phyloP scores from a whole-genome alignment of 106 monocot genomes.

The Dendrobium catenatum region DNA sequence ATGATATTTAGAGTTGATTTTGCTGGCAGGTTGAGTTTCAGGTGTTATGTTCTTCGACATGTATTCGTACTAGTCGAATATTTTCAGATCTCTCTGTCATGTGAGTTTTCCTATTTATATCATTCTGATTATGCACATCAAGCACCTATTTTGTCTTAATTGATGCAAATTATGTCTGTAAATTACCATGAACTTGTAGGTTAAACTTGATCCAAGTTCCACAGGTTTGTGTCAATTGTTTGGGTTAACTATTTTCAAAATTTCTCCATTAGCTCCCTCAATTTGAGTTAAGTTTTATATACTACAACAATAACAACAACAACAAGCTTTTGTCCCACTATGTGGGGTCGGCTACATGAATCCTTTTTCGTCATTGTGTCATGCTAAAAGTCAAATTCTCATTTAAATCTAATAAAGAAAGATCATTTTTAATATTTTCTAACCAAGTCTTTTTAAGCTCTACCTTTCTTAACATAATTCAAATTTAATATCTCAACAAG shows the following conservation, averaged over 20 bases:
- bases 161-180: neutral
- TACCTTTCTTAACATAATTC: too few species aligned
- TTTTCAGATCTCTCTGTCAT: constrained; percentile 79
- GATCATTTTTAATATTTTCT: too few species aligned
- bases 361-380: too few species aligned
- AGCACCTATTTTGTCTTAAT: neutral
- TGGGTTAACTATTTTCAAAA: neutral
- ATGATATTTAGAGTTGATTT: neutral
- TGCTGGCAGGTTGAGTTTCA: constrained; percentile 81
- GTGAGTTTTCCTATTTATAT: constrained; percentile 30
- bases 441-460: too few species aligned
- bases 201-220: neutral
- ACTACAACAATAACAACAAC: neutral
- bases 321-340: too few species aligned
- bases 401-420: too few species aligned
- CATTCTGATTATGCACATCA: neutral
- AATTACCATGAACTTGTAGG: neutral
- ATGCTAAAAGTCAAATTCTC: too few species aligned
- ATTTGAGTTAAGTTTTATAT: neutral
- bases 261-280: neutral
- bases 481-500: neutral
- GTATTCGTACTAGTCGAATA: constrained; percentile 59
- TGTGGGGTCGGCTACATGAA: too few species aligned
- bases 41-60: constrained; percentile 44
- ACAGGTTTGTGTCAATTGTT: neutral